Percentiles rank a stretch among this genome's conserved stretches.
Evolutionary conservation across 1,284 basidiomycete species (phyloP).

Genomic region (Tremellales sp.): DNA sequence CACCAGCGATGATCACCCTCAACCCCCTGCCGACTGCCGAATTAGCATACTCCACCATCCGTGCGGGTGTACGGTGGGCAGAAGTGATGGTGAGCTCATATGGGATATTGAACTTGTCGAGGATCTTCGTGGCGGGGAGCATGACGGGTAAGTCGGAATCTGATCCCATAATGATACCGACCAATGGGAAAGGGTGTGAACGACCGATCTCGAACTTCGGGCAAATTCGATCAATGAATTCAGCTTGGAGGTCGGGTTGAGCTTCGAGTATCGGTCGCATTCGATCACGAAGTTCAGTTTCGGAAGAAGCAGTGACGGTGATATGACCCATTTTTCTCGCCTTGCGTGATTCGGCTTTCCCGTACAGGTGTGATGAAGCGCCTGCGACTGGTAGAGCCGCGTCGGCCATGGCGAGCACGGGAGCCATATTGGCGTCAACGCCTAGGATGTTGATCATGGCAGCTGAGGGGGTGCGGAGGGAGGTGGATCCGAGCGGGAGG

Average conservation of each 20-base stretch:
- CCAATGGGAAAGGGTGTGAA: conserved; percentile 70
- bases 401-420: conserved; percentile 55
- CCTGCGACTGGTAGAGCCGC: conserved; percentile 67
- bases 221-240: conserved; percentile 56
- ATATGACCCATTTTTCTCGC: conserved; percentile 99
- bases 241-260: conserved; percentile 56
- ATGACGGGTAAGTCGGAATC: conserved; percentile 96
- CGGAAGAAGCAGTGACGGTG: conserved; percentile 78
- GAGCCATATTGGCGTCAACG: conserved; percentile 60
- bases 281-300: conserved; percentile 66
- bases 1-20: conserved; percentile 83
- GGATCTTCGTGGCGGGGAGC: conserved; percentile 79
- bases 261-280: conserved; percentile 68
- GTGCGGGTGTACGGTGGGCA: conserved; percentile 88
- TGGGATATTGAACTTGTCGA: conserved; percentile 76
- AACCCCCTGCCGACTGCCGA: conserved; percentile 70
- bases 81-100: conserved; percentile 96
- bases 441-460: conserved; percentile 97
- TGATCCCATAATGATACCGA: conserved; percentile 97
- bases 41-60: conserved; percentile 78
- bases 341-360: conserved; percentile 81
- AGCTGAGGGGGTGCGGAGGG: conserved; percentile 78
- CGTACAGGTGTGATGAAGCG: conserved; percentile 83
- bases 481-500: conserved; percentile 83
- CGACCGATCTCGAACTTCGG: conserved; percentile 45